These are phyloP conservation scores for Aegilops sharonensis DNA, from an alignment of 176 grass and related monocot species.

Conservation along the genomic window DNA sequence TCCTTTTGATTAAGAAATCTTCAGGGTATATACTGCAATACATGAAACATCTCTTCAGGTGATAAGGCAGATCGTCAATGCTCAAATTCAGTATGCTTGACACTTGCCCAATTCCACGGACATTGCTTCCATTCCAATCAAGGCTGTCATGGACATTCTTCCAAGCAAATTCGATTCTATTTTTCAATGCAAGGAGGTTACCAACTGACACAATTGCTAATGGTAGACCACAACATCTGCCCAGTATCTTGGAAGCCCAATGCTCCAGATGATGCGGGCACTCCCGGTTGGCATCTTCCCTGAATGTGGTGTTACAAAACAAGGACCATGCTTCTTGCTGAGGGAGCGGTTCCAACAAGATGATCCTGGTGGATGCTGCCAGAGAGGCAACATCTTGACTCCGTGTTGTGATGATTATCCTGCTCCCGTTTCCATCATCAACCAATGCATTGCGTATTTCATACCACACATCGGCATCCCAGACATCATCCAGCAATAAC, in stretches of 20 bases:
- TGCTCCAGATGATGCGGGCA: not conserved
- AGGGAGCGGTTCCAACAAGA: conserved; percentile 1
- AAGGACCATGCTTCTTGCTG: conserved; percentile 24
- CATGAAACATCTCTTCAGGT: conserved; percentile 47
- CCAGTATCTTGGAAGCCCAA: conserved; percentile 23
- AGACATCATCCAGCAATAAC: conserved; percentile 43
- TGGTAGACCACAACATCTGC: conserved; percentile 45
- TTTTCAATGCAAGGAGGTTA: conserved; percentile 28
- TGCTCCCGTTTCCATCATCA: not conserved
- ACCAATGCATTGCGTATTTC: conserved; percentile 11
- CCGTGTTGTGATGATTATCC: conserved; percentile 44
- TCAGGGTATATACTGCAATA: conserved; percentile 49
- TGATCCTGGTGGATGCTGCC: conserved; percentile 1
- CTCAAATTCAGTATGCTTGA: conserved; percentile 47
- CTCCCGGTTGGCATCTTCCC: not conserved
- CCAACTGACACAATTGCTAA: conserved; percentile 47
- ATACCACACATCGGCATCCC: conserved; percentile 24
- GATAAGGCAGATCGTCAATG: conserved; percentile 37
- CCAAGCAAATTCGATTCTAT: conserved; percentile 26
- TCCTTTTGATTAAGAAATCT: conserved; percentile 37
- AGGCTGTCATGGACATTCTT: conserved; percentile 34
- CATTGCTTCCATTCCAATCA: conserved; percentile 14
- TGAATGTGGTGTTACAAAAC: conserved; percentile 31
- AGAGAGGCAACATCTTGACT: conserved; percentile 26
- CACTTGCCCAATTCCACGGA: not conserved